phyloP scores from a whole-genome alignment of 768 basidiomycete species.

The Hemileccinum impolitum region DNA sequence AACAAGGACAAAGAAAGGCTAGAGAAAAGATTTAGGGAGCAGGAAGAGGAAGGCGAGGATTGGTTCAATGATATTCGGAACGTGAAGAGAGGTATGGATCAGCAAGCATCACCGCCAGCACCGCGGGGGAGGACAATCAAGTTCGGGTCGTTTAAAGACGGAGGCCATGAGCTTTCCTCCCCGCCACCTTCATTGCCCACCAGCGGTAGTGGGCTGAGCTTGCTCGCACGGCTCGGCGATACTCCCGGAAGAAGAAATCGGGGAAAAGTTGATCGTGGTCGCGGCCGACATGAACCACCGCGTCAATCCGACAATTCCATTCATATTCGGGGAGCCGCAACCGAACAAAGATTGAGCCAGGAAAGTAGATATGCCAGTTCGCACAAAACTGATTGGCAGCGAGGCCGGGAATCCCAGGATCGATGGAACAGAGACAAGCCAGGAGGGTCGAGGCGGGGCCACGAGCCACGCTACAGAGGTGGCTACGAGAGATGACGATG shows the following conservation, averaged over 20 bases:
- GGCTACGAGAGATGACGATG: slow-evolving; percentile 52
- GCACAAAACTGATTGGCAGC: slow-evolving; percentile 11
- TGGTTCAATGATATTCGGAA: slow-evolving; percentile 56
- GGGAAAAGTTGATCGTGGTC: slow-evolving; percentile 3
- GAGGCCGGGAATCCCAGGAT: slow-evolving; percentile 10
- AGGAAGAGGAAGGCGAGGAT: slow-evolving; percentile 58
- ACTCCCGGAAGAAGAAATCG: slow-evolving; percentile 4
- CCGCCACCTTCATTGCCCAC: slow-evolving; percentile 10
- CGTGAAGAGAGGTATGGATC: slow-evolving; percentile 24
- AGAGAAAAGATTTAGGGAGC: slow-evolving; percentile 47
- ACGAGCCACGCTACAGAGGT: slow-evolving; percentile 50
- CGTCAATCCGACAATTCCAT: slow-evolving; percentile 10
- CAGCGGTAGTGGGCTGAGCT: slow-evolving; percentile 22
- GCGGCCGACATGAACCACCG: slow-evolving; percentile 5
- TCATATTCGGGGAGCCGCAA: slow-evolving; percentile 32
- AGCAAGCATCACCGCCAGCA: slow-evolving; percentile 5
- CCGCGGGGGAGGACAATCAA: slow-evolving; percentile 33
- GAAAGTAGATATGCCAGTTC: slow-evolving; percentile 10
- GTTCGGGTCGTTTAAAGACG: slow-evolving; percentile 36
- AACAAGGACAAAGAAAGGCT: slow-evolving; percentile 57
- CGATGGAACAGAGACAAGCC: slow-evolving; percentile 22
- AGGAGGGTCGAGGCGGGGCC: slow-evolving; percentile 17
- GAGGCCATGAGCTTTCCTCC: slow-evolving; percentile 21
- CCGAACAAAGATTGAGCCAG: slow-evolving; percentile 9
- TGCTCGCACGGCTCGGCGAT: slow-evolving; percentile 37